A percentile compares a stretch with the other conserved stretches of the same genome.
Evolutionary conservation across 2,329 filamentous ascomycete species (phyloP).

Genomic region (Exserohilum turcica): DNA sequence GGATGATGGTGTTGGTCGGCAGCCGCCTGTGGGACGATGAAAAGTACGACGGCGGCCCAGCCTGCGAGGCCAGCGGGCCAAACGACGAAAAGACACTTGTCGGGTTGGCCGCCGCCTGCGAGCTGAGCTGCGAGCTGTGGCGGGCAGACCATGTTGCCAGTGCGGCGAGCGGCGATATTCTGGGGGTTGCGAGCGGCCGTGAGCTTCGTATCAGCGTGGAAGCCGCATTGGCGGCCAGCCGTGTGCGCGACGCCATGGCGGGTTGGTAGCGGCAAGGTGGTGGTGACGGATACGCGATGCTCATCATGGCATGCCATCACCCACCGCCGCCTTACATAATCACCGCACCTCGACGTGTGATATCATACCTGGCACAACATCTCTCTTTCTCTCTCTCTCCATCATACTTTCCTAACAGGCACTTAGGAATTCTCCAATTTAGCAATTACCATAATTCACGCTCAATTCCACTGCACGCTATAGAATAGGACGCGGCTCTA

Average conservation of each 20-base stretch:
- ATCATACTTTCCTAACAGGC: not conserved
- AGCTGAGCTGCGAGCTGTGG: conserved; percentile 41
- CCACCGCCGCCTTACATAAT: not conserved
- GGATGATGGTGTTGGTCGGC: conserved; percentile 91
- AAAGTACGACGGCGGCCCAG: conserved; percentile 75
- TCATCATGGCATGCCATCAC: conserved; percentile 4
- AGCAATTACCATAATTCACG: too few species aligned
- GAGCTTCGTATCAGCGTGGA: conserved; percentile 34
- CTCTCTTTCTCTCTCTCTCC: not conserved
- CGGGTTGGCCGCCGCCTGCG: conserved; percentile 32
- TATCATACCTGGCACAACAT: not conserved
- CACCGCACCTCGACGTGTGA: not conserved
- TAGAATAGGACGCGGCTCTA: too few species aligned
- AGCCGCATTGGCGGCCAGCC: conserved; percentile 39
- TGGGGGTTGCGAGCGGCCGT: conserved; percentile 20
- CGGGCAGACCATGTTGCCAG: conserved; percentile 26
- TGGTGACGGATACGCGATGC: conserved; percentile 30
- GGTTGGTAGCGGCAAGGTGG: conserved; percentile 20
- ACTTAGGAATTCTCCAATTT: too few species aligned
- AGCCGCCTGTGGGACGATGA: conserved; percentile 68
- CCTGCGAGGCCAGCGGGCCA: conserved; percentile 30
- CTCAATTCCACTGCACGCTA: not conserved
- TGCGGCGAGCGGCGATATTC: conserved; percentile 27
- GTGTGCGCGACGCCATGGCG: conserved; percentile 44
- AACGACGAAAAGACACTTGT: conserved; percentile 38